phyloP scores from a whole-genome alignment of 2,329 filamentous ascomycete species.

The Curvularia spicifera region DNA sequence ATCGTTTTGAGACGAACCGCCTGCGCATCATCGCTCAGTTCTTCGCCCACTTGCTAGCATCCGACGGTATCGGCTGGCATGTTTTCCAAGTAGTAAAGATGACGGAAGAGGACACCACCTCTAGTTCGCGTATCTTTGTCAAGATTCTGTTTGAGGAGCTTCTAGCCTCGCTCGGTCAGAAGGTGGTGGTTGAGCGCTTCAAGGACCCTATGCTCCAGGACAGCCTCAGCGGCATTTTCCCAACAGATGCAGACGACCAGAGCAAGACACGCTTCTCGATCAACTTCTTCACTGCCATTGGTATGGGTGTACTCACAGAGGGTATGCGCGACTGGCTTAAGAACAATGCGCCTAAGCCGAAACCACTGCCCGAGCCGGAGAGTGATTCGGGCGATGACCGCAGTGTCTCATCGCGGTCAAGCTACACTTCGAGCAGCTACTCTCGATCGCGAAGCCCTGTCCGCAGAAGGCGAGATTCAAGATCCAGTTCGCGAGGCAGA shows the following conservation, averaged over 20 bases:
- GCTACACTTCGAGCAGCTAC: constrained; percentile 40
- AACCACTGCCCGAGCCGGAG: constrained; percentile 57
- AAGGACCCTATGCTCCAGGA: constrained; percentile 76
- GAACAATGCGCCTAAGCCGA: constrained; percentile 81
- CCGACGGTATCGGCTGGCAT: constrained; percentile 92
- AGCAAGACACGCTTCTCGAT: constrained; percentile 95
- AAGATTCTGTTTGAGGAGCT: constrained; percentile 97
- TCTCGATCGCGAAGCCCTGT: constrained; percentile 35
- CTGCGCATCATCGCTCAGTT: constrained; percentile 94
- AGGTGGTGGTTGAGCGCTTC: constrained; percentile 76
- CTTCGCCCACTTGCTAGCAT: constrained; percentile 88
- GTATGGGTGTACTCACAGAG: constrained; percentile 93
- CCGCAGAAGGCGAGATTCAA: constrained; percentile 30
- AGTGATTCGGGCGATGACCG: constrained; percentile 43
- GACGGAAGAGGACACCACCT: constrained; percentile 96
- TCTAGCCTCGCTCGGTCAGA: constrained; percentile 82
- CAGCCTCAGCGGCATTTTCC: constrained; percentile 85
- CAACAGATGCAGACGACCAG: constrained; percentile 76
- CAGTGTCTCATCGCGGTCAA: constrained; percentile 45
- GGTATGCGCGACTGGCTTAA: constrained; percentile 91
- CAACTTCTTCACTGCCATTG: constrained; percentile 99
- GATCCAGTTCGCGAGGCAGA: constrained; percentile 37
- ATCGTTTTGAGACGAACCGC: constrained; percentile 94
- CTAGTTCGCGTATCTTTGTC: constrained; percentile 95
- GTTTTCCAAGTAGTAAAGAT: constrained; percentile 82